A percentile compares a stretch with the other conserved stretches of the same genome.
phyloP scores from a whole-genome alignment of 2,329 filamentous ascomycete species.

The Xylaria digitata region DNA sequence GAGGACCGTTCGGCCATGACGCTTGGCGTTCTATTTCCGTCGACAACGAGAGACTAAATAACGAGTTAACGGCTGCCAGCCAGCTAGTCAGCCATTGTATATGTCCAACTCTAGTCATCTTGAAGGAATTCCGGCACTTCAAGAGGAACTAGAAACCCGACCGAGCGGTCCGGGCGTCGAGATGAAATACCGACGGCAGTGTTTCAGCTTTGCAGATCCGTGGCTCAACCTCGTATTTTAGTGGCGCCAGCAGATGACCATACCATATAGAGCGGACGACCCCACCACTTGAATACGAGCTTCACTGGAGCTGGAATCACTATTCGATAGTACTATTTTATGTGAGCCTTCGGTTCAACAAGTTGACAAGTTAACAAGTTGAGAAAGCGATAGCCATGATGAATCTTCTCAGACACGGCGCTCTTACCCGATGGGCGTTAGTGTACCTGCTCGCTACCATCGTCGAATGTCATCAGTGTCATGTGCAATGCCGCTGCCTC shows the following conservation, averaged over 20 bases:
- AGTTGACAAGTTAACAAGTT: not conserved
- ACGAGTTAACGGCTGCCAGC: slow-evolving; percentile 24
- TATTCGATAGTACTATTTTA: not conserved
- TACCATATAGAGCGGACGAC: not conserved
- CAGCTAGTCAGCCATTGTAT: slow-evolving; percentile 21
- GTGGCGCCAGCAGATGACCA: slow-evolving; percentile 18
- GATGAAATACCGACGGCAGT: slow-evolving; percentile 24
- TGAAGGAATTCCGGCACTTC: slow-evolving; percentile 1
- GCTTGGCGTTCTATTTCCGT: slow-evolving; percentile 23
- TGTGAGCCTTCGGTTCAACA: too few species aligned
- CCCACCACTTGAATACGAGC: slow-evolving; percentile 28
- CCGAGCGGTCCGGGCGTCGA: slow-evolving; percentile 9
- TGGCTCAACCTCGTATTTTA: slow-evolving; percentile 24
- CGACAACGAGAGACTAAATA: slow-evolving; percentile 13
- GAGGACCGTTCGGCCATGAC: slow-evolving; percentile 57
- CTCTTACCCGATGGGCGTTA: too few species aligned
- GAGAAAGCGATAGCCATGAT: not conserved
- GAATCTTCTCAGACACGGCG: too few species aligned
- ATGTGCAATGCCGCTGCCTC: too few species aligned
- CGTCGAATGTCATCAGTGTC: too few species aligned
- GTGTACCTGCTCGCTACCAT: too few species aligned
- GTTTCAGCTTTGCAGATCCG: slow-evolving; percentile 36
- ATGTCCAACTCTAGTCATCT: slow-evolving; percentile 15
- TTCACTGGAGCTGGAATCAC: not conserved
- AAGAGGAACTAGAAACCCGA: slow-evolving; percentile 10